Percentiles rank a stretch among this genome's conserved stretches.
Evolutionary conservation across 2,329 filamentous ascomycete species (phyloP).

Genomic region (Aspergillus tubingensis): DNA sequence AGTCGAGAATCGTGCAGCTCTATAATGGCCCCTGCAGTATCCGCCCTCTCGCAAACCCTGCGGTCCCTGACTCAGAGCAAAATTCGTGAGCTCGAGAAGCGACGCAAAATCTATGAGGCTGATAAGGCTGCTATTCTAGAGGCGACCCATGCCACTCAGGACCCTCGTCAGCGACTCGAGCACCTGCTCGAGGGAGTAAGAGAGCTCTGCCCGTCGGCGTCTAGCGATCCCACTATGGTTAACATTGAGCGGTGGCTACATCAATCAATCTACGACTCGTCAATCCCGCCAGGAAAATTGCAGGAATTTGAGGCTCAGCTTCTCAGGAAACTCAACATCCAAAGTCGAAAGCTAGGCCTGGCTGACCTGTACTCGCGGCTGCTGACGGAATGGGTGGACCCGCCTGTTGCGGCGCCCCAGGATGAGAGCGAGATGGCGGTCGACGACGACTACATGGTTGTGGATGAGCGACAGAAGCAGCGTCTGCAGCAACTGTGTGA

Average conservation of each 20-base stretch:
- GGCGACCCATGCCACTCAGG: constrained; percentile 6
- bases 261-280: constrained; percentile 42
- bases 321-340: constrained; percentile 35
- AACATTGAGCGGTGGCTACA: constrained; percentile 41
- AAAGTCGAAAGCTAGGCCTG: constrained; percentile 38
- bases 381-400: constrained; percentile 45
- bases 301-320: constrained; percentile 35
- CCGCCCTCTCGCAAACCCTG: constrained; percentile 20
- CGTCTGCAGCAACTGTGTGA: constrained; percentile 41
- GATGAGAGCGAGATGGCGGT: constrained; percentile 14
- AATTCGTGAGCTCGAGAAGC: constrained; percentile 31
- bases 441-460: constrained; percentile 32
- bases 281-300: constrained; percentile 36
- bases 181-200: constrained; percentile 15
- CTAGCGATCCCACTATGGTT: constrained; percentile 16
- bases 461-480: constrained; percentile 40
- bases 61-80: constrained; percentile 27
- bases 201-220: constrained; percentile 17
- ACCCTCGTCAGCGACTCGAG: constrained; percentile 7
- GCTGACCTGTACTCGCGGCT: constrained; percentile 37
- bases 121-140: constrained; percentile 20
- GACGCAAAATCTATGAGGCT: constrained; percentile 19
- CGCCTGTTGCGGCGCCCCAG: background rate
- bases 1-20: background rate
- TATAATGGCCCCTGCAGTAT: constrained; percentile 7